Conservation (phyloP, 2,329 filamentous ascomycete species). For the Claviceps sp. region DNA sequence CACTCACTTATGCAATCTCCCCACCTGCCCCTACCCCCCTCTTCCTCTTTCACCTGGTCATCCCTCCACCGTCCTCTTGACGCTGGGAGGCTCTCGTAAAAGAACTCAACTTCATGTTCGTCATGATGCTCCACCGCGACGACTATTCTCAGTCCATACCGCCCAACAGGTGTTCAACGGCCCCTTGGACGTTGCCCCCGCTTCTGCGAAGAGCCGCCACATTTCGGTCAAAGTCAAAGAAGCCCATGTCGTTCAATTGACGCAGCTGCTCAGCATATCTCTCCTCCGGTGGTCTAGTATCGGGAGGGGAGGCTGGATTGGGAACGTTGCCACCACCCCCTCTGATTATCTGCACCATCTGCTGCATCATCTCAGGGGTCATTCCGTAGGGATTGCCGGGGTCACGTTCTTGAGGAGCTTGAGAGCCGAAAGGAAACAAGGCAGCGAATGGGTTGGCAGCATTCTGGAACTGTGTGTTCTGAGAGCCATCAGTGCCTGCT, state of each 20-base stretch:
- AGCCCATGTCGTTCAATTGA: conserved; percentile 97
- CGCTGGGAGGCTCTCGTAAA: not conserved
- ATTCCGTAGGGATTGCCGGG: conserved; percentile 30
- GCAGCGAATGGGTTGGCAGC: conserved; percentile 53
- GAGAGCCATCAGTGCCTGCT: conserved; percentile 12
- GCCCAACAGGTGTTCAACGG: conserved; percentile 58
- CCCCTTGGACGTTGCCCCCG: conserved; percentile 88
- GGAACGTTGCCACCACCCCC: conserved; percentile 13
- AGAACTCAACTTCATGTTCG: not conserved
- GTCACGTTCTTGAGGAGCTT: conserved; percentile 11
- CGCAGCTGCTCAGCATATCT: conserved; percentile 79
- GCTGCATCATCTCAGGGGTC: conserved; percentile 42
- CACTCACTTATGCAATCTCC: not conserved
- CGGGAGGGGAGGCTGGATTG: conserved; percentile 43
- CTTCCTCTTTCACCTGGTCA: not conserved
- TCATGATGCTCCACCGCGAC: not conserved
- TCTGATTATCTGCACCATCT: conserved; percentile 37
- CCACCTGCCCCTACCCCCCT: not conserved
- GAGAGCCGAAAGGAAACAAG: conserved; percentile 34
- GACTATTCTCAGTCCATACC: conserved; percentile 10
- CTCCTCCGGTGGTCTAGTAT: conserved; percentile 87
- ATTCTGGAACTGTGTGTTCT: conserved; percentile 20
- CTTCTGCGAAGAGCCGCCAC: conserved; percentile 75
- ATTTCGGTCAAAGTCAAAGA: conserved; percentile 92
- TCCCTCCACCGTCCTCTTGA: too few species aligned